phyloP scores from a whole-genome alignment of 2,329 filamentous ascomycete genomes.

The Sporothrix schenckii region DNA sequence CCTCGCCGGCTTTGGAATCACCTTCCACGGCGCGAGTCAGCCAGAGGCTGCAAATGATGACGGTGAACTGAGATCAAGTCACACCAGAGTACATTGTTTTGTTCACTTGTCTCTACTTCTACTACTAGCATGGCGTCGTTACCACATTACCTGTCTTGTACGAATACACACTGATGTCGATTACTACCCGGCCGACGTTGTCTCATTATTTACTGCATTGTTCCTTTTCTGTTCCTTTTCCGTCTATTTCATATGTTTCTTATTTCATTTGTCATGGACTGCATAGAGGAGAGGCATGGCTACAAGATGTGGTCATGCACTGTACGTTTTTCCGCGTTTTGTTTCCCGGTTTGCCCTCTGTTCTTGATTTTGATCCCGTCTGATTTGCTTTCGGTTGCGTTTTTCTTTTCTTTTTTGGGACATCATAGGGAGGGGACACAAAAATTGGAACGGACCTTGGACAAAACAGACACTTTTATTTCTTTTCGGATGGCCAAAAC shows the following conservation, averaged over 20 bases:
- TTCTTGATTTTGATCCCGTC: slow-evolving; percentile 32
- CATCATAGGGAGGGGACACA: slow-evolving; percentile 31
- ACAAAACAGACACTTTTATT: slow-evolving; percentile 3
- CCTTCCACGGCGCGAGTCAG: slow-evolving; percentile 56
- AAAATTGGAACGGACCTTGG: slow-evolving; percentile 32
- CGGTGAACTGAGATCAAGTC: slow-evolving; percentile 54
- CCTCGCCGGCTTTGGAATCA: slow-evolving; percentile 53
- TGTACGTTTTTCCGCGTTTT: slow-evolving; percentile 26
- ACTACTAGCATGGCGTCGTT: not conserved
- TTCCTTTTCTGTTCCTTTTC: slow-evolving; percentile 4
- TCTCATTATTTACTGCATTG: not conserved
- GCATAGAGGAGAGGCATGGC: slow-evolving; percentile 31
- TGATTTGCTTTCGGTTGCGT: slow-evolving; percentile 26
- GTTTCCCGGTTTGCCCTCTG: slow-evolving; percentile 14
- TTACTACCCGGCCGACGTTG: not conserved
- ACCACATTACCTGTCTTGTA: slow-evolving; percentile 5
- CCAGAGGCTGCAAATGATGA: slow-evolving; percentile 66
- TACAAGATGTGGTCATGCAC: slow-evolving; percentile 20
- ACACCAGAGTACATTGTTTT: no score
- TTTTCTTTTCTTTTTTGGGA: slow-evolving; percentile 30
- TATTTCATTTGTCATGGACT: slow-evolving; percentile 31
- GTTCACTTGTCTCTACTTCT: not conserved
- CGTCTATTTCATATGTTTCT: slow-evolving; percentile 28
- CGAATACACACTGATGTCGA: slow-evolving; percentile 14
- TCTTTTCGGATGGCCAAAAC: not conserved